Conservation (phyloP, 495 filamentous ascomycete species). For the Penicillium fimorum region DNA sequence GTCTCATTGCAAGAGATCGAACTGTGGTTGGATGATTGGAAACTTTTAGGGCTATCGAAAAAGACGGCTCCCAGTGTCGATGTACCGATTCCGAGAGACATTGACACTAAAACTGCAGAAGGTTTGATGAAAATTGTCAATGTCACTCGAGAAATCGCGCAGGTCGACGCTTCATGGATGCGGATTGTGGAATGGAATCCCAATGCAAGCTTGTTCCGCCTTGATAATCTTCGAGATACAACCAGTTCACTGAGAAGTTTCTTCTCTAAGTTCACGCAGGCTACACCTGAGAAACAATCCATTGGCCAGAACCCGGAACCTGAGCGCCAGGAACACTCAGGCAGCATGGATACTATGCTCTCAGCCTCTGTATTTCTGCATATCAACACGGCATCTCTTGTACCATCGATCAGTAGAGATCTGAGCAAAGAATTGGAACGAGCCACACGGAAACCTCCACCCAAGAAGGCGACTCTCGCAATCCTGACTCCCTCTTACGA, state of each 20-base stretch:
- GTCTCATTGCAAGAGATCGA: constrained; percentile 85
- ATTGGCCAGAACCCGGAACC: constrained; percentile 28
- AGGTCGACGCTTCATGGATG: constrained; percentile 92
- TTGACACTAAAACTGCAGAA: constrained; percentile 78
- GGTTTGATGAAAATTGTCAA: constrained; percentile 76
- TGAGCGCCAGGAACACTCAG: constrained; percentile 38
- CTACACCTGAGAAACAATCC: constrained; percentile 34
- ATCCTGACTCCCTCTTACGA: constrained; percentile 90
- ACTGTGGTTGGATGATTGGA: constrained; percentile 85
- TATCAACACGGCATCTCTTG: constrained; percentile 78
- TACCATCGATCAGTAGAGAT: constrained; percentile 60
- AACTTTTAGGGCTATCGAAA: constrained; percentile 72
- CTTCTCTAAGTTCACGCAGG: constrained; percentile 68
- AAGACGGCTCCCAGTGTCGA: constrained; percentile 72
- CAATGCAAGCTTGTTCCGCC: constrained; percentile 43
- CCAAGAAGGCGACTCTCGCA: constrained; percentile 77
- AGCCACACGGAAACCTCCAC: constrained; percentile 95
- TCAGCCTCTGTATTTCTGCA: constrained; percentile 82
- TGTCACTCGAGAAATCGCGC: constrained; percentile 75
- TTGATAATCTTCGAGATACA: constrained; percentile 43
- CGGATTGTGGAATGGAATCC: constrained; percentile 81
- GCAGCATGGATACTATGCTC: constrained; percentile 63
- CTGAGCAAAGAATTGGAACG: constrained; percentile 88
- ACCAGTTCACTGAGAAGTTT: constrained; percentile 69
- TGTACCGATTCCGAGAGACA: constrained; percentile 72